Evolutionary conservation across 192 early-diverging fungal genomes (phyloP).

Genomic region (Backusella sp.): DNA sequence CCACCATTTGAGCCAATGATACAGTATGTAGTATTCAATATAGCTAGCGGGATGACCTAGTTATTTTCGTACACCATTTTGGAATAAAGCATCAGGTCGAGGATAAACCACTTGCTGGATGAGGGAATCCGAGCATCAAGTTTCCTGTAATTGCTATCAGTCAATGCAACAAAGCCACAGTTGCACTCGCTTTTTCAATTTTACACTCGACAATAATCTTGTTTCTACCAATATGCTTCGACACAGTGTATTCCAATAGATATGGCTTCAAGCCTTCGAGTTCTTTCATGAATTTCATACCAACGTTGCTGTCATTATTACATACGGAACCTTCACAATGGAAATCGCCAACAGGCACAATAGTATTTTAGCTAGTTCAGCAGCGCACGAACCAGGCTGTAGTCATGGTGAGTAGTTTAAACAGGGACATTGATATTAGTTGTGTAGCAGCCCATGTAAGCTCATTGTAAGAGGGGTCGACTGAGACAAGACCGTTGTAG

Average conservation of each 20-base stretch:
- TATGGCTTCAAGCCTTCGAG: conserved; percentile 33
- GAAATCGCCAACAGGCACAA: conserved; percentile 31
- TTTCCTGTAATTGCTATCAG: conserved; percentile 34
- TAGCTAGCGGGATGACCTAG: conserved; percentile 31
- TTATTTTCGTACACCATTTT: conserved; percentile 23
- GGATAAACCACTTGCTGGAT: conserved; percentile 44
- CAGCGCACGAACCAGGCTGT: conserved; percentile 14
- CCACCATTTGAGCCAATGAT: conserved; percentile 37
- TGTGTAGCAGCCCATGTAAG: conserved; percentile 40
- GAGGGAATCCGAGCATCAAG: conserved; percentile 13
- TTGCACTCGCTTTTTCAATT: conserved; percentile 24
- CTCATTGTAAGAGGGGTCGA: conserved; percentile 10
- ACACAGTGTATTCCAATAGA: conserved; percentile 26
- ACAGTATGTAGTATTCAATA: conserved; percentile 40
- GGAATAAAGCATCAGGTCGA: conserved; percentile 41
- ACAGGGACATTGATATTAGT: conserved; percentile 22
- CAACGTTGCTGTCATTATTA: conserved; percentile 29
- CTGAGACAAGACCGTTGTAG: not conserved
- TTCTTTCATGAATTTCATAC: conserved; percentile 34
- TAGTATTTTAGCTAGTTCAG: conserved; percentile 28
- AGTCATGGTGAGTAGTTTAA: conserved; percentile 20
- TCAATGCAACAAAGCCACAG: conserved; percentile 32
- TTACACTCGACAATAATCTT: conserved; percentile 8
- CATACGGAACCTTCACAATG: conserved; percentile 40
- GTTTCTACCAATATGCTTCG: conserved; percentile 11